Evolutionary conservation across 2,329 filamentous ascomycete genomes (phyloP), one percentile per base, ranked within the genome.

Genomic region (Penicillium nordicum): DNA sequence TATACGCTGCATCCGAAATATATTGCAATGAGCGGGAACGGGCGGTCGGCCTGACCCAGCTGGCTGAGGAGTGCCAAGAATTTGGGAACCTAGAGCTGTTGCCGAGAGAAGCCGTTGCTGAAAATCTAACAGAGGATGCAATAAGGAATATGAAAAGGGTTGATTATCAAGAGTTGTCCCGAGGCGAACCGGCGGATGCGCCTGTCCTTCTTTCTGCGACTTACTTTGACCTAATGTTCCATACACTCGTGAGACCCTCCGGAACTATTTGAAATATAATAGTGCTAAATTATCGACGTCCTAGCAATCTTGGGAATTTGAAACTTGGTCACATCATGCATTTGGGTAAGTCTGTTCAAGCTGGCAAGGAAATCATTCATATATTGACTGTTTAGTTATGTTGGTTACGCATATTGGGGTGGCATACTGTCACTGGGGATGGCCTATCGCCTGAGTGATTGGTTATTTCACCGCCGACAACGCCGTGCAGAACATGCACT

Each of bases 381-480:
- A 27, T 4, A 51, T 25, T 59, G 36, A 59, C 37, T 12, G 21
- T 43, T 11, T 12, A 61, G 54, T 18, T 69, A 67, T 55, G 49
- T 65, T 10, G 67, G 72, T 0, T 76, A 76, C 52, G 68, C 65
- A 1, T 79, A 76, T 58, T 79, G 77, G 77, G 70, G 66, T 1
- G 53, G 55, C 4, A 67, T 77, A 2, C 48, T 79, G 4, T 50
- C 69, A 0, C 43, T 72, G 3, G 77, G 76, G 2, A 72, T 73
- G 9, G 18, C 67, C 2, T 62, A 69, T 55, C 73, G 72, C 2
- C 21, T 74, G 5, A 37, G 63, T 3, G 61, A 59, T 16, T 62
- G 67, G 41, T 16, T 69, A 8, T 57, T 65, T 8, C 45, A 57
- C 18, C 37, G 47, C 11, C 58, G 64, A n/a, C 51, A 46, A 29